Evolutionary conservation across 495 filamentous ascomycete species (phyloP).

Genomic region (Amphirosellinia nigrospora): DNA sequence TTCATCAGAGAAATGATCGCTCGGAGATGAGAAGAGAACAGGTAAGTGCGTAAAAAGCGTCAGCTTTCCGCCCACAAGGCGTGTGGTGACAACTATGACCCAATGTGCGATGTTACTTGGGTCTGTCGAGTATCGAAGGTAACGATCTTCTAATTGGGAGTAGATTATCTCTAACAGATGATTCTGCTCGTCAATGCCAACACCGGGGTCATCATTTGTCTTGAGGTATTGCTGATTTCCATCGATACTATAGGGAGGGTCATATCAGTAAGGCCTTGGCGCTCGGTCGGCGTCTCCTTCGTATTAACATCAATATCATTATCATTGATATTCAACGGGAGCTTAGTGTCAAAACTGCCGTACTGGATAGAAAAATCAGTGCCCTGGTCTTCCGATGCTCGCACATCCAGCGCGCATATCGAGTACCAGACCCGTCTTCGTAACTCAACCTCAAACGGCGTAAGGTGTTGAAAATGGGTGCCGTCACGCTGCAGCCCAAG

Average conservation of each 20-base stretch:
- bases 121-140: constrained; percentile 48
- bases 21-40: constrained; percentile 38
- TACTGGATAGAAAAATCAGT: constrained; percentile 47
- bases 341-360: constrained; percentile 47
- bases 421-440: constrained; percentile 57
- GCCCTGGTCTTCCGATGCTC: constrained; percentile 47
- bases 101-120: constrained; percentile 48
- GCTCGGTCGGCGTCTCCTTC: constrained; percentile 38
- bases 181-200: constrained; percentile 51
- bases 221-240: constrained; percentile 41
- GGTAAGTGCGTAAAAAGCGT: constrained; percentile 54
- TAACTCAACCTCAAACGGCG: constrained; percentile 56
- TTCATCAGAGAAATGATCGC: constrained; percentile 44
- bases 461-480: constrained; percentile 42
- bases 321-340: constrained; percentile 56
- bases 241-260: constrained; percentile 37
- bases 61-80: constrained; percentile 54
- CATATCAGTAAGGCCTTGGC: constrained; percentile 46
- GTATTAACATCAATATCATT: constrained; percentile 47
- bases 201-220: constrained; percentile 47
- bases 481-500: constrained; percentile 59
- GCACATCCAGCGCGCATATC: constrained; percentile 48
- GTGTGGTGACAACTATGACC: constrained; percentile 49
- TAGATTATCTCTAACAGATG: constrained; percentile 52
- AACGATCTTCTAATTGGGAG: constrained; percentile 48